Conservation (phyloP, 306 rosid genomes). For the Cicer yamashitae region DNA sequence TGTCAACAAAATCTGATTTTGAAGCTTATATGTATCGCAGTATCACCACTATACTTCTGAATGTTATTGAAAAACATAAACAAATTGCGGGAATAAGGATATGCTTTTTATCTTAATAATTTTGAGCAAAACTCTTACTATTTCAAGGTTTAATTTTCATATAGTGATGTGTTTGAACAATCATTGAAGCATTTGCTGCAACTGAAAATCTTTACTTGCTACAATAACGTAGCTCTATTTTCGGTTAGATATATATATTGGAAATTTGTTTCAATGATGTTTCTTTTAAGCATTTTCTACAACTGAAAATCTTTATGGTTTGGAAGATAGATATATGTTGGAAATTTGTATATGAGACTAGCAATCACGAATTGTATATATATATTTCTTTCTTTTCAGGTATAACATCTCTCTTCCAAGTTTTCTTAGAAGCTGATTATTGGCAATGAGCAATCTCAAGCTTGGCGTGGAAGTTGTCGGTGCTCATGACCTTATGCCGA, state of each 20-base stretch:
- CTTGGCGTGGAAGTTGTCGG: constrained; percentile 83
- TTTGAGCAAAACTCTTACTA: not conserved
- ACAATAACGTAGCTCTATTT: not conserved
- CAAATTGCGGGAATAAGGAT: constrained; percentile 5
- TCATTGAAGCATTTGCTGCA: constrained; percentile 6
- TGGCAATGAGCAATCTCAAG: constrained; percentile 73
- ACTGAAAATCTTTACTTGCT: not conserved
- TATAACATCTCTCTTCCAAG: constrained; percentile 33
- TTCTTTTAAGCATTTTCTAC: too few relatives aligned
- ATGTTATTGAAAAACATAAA: constrained; percentile 1
- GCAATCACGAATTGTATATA: not conserved
- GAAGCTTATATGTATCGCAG: not conserved
- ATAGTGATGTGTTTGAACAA: not conserved
- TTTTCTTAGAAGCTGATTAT: constrained; percentile 38
- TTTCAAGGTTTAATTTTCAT: constrained; percentile 17
- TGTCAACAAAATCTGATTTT: not conserved
- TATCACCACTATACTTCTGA: not conserved
- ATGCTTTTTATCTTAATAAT: not conserved
- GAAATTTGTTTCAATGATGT: not conserved
- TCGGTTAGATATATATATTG: not conserved
- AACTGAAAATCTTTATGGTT: too few relatives aligned
- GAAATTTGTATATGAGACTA: not conserved
- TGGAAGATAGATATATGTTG: not conserved
- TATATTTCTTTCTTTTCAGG: constrained; percentile 54
- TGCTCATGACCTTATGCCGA: constrained; percentile 87